Base-by-base conservation (phyloP, 1,284 basidiomycete genomes). In the Pisolithus thermaeus region DNA sequence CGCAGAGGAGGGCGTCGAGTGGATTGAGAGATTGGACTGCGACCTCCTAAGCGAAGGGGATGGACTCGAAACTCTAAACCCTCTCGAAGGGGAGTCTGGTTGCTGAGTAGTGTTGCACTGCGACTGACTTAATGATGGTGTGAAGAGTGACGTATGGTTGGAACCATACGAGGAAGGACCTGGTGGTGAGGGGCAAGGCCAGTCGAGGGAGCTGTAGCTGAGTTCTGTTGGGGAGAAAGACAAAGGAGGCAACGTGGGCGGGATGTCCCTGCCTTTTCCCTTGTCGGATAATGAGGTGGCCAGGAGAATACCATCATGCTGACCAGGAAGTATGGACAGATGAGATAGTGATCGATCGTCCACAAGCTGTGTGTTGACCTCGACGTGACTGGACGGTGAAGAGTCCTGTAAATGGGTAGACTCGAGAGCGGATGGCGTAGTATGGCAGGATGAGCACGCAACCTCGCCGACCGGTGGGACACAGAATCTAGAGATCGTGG, bases 181-280 rank as follows among this genome's bases (percentile, higher is more conserved):
- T 18, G 78, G 68, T n/a, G 66, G 65, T 23, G 73, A 63, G 1
- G 69, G 61, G 23, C 69, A 68, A 28, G 75, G 68, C 73, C 77
- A 80, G 53, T 69, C 68, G 44, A 73, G 60, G 47, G 70, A 64
- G 38, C 62, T 67, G 56, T 73, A 77, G 41, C 69, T 70, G 55
- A 84, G 72, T 47, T 72, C 70, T 35, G 82, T 70, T 37, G 77
- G 72, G 44, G 76, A 72, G 60, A 88, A 81, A 32, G 73, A 71
- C 55, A 87, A 70, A 54, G 84, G 83, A 51, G 84, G 81, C 52
- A 87, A 73, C 59, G 73, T 73, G 53, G 84, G 81, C 39, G 82
- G 76, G 30, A 67, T 64, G 56, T 84, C 84, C 61, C 67, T 79
- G 53, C 68, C 77, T 64, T 86, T 87, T 54, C 81, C 84, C 69